Evolutionary conservation across 441 rosid species (phyloP).

Genomic region (Cnidoscolus chayamansa): DNA sequence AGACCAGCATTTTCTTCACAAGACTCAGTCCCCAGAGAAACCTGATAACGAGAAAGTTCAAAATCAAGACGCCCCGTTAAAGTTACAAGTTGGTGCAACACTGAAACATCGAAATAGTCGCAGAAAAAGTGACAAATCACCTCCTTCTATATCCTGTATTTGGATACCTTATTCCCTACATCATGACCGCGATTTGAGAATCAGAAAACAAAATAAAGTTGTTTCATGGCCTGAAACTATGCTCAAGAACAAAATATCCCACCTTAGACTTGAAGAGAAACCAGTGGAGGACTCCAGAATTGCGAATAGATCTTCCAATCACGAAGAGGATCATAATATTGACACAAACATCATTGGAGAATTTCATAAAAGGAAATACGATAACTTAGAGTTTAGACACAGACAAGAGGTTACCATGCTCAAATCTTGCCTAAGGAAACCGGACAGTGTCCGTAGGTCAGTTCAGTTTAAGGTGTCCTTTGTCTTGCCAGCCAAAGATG

Average conservation of each 20-base stretch:
- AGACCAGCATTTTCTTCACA: conserved; percentile 17
- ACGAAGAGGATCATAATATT: background rate
- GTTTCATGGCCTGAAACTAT: conserved; percentile 27
- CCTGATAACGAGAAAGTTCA: conserved; percentile 2
- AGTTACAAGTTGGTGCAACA: conserved; percentile 27
- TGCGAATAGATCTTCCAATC: background rate
- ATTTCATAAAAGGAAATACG: conserved; percentile 12
- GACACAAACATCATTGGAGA: background rate
- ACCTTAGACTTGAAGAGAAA: conserved; percentile 16
- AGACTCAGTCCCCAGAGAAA: conserved; percentile 18
- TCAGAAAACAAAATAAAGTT: conserved; percentile 16
- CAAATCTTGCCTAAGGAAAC: conserved; percentile 40
- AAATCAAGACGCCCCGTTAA: conserved; percentile 14
- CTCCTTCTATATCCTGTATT: conserved; percentile 21
- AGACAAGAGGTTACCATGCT: conserved; percentile 14
- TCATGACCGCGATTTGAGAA: conserved; percentile 3
- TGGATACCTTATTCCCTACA: conserved; percentile 13
- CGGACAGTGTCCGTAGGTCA: conserved; percentile 27
- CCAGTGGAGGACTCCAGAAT: conserved; percentile 13
- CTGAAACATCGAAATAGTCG: conserved; percentile 24
- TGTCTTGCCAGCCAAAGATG: conserved; percentile 22
- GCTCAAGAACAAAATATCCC: conserved; percentile 11
- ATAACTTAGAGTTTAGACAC: conserved; percentile 11
- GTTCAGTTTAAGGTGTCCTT: conserved; percentile 35
- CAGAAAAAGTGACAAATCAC: conserved; percentile 13